Evolutionary conservation across 345 rosid genomes (phyloP), one percentile per base, ranked within the genome.

Genomic region (Citropsis articulata): DNA sequence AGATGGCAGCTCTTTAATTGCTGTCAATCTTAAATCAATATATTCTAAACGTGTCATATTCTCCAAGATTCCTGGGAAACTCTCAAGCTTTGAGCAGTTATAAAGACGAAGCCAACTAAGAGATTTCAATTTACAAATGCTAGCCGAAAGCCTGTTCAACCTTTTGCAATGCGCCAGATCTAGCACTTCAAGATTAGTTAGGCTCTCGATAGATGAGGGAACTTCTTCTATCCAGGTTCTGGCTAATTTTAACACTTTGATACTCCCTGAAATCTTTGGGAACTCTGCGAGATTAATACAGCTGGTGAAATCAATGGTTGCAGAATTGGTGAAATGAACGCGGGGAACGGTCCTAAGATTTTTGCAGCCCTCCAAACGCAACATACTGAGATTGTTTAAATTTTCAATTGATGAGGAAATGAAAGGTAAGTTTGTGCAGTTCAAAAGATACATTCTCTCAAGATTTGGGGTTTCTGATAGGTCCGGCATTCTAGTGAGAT

Each of bases 121-220:
- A 40, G 55, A 77, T 72, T 72, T 73, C 31, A 81, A 12, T 57
- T 80, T 22, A 6, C 61, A 36, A 35, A 80, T 27, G 18, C 22
- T 69, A 14, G 36, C 30, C 4, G 76, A 56, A 64, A 75, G 3
- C 19, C 4, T 30, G 13, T 9, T 18, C n/a, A 64, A 22, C 12
- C 50, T 35, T 64, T 27, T 27, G 68, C 68, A 64, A 5, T 35
- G 9, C 4, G n/a, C 1, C 68, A 64, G 38, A 64, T 28, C 31
- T 28, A 63, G 30, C 6, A 4, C 50, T 45, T 45, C 50, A 3
- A 45, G 50, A 45, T 13, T 45, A 45, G 50, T 45, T 45, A 45
- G 50, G 18, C 18, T 45, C 50, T 13, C 18, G 18, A 45, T 45
- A 12, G 50, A 45, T 13, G 50, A 45, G 50, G 50, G 50, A 45